Evolutionary conservation across 2,329 filamentous ascomycete genomes (phyloP).

Genomic region (Pseudocercospora musae): DNA sequence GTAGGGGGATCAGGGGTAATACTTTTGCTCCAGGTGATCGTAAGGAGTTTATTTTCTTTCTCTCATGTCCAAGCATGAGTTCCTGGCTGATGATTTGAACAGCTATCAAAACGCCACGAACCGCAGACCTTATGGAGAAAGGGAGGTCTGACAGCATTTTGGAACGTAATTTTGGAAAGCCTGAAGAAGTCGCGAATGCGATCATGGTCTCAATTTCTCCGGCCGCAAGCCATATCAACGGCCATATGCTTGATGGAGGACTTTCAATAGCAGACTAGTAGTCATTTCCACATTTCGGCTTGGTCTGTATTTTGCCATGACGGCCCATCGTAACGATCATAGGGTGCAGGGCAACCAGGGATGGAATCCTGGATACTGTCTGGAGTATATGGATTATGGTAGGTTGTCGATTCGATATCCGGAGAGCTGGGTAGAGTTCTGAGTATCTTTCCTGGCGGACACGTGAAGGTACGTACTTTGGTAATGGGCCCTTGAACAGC

Average conservation of each 20-base stretch:
- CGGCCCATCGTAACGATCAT: neutral
- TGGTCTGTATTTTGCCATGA: neutral
- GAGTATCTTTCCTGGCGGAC: neutral
- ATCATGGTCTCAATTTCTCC: neutral
- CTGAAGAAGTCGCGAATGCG: neutral
- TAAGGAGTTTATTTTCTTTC: neutral
- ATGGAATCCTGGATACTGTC: neutral
- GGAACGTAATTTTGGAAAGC: neutral
- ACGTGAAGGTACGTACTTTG: neutral
- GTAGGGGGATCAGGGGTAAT: neutral
- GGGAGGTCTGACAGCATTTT: neutral
- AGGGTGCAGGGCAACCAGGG: neutral
- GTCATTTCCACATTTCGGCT: neutral
- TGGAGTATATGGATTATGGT: neutral
- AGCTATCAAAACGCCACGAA: neutral
- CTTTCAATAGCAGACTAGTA: neutral
- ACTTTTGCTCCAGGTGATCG: neutral
- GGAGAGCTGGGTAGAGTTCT: neutral
- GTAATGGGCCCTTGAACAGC: neutral
- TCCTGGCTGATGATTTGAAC: neutral
- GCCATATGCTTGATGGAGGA: neutral
- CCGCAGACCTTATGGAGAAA: neutral
- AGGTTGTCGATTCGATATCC: neutral
- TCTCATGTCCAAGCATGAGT: neutral
- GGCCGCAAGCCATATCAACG: neutral